Conservation (phyloP, 2,329 filamentous ascomycete genomes). For the Fusarium siculi region DNA sequence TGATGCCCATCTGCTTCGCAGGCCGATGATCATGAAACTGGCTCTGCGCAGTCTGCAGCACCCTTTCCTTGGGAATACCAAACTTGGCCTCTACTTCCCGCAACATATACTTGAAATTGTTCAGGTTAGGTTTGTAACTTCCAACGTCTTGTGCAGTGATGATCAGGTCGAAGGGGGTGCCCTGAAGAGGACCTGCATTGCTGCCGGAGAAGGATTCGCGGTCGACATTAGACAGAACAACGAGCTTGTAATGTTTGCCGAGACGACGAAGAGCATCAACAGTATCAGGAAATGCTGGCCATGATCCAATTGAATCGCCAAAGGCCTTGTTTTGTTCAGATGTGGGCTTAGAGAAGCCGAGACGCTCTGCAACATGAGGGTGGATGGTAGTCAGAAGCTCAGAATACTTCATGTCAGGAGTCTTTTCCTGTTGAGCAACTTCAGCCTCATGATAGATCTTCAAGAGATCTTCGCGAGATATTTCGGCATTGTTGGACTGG, state of each 20-base stretch:
- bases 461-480: constrained; percentile 53
- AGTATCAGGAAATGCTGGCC: constrained; percentile 70
- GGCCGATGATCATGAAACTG: constrained; percentile 77
- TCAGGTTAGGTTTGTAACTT: constrained; percentile 73
- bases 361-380: constrained; percentile 57
- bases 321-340: constrained; percentile 59
- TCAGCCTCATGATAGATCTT: constrained; percentile 56
- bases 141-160: constrained; percentile 78
- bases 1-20: constrained; percentile 67
- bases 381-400: constrained; percentile 64
- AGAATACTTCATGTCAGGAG: constrained; percentile 69
- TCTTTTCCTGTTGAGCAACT: constrained; percentile 62
- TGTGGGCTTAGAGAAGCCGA: constrained; percentile 51
- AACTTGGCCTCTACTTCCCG: constrained; percentile 63
- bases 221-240: constrained; percentile 69
- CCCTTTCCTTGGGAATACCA: constrained; percentile 62
- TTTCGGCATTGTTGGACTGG: constrained; percentile 43
- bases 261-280: constrained; percentile 64
- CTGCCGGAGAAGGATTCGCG: constrained; percentile 59
- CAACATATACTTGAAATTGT: constrained; percentile 75
- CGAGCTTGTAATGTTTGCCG: constrained; percentile 64
- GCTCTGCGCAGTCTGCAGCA: constrained; percentile 76
- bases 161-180: constrained; percentile 67
- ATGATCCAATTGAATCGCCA: constrained; percentile 62
- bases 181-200: constrained; percentile 58